These are phyloP conservation scores for Fusarium sp. DNA, from an alignment of 2,329 filamentous ascomycete species.

Conservation along the genomic window DNA sequence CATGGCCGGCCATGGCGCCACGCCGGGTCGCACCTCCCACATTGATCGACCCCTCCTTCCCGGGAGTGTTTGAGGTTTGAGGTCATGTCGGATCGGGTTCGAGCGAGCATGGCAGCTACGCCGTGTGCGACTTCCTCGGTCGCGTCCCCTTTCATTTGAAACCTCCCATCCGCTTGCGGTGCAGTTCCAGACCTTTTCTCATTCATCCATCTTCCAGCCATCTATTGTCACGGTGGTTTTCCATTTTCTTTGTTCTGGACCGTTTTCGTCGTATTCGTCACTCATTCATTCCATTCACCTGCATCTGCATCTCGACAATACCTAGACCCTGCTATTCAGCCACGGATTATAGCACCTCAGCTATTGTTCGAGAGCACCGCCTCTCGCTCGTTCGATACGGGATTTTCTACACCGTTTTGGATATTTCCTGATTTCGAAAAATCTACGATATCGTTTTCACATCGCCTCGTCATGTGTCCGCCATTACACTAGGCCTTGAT, in stretches of 20 bases:
- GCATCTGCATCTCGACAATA: slow-evolving; percentile 25
- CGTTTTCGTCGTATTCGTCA: slow-evolving; percentile 36
- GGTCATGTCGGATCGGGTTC: slow-evolving; percentile 6
- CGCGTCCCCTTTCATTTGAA: slow-evolving; percentile 39
- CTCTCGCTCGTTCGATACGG: background rate
- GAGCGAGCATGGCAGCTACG: slow-evolving; percentile 15
- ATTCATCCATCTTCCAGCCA: slow-evolving; percentile 38
- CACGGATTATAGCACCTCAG: slow-evolving; percentile 15
- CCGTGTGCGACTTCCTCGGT: slow-evolving; percentile 27
- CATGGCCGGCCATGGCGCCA: slow-evolving; percentile 31
- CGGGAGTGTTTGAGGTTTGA: slow-evolving; percentile 26
- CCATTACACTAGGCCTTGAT: slow-evolving; percentile 21
- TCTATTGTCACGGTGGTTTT: slow-evolving; percentile 30
- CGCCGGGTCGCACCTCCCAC: slow-evolving; percentile 28
- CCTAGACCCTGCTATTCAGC: slow-evolving; percentile 21
- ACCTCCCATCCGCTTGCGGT: slow-evolving; percentile 27
- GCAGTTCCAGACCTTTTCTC: slow-evolving; percentile 26
- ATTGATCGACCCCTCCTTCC: slow-evolving; percentile 30
- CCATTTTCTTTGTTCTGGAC: slow-evolving; percentile 17
- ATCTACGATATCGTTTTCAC: slow-evolving; percentile 8
- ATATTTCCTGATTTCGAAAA: background rate
- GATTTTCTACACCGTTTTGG: background rate
- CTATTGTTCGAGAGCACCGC: slow-evolving; percentile 11
- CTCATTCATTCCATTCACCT: slow-evolving; percentile 40
- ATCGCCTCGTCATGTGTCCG: slow-evolving; percentile 29